These are phyloP conservation scores for Fusarium annulatum DNA, from an alignment of 2,329 filamentous ascomycete genomes.

Conservation along the genomic window DNA sequence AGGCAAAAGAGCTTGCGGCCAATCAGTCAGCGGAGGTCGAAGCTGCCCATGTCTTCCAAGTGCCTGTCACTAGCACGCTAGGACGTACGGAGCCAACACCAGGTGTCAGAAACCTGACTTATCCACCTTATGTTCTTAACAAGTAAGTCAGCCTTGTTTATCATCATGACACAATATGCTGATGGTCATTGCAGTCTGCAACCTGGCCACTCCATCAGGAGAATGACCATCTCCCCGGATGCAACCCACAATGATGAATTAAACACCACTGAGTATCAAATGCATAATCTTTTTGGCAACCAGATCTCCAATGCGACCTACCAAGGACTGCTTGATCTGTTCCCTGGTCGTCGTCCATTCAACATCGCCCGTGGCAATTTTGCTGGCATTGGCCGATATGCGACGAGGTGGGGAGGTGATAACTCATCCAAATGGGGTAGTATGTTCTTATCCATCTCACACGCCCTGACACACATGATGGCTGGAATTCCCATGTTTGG, in stretches of 20 bases:
- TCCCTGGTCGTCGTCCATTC: constrained; percentile 7
- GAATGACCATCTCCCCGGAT: constrained; percentile 2
- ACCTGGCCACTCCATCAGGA: background rate
- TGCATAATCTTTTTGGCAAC: background rate
- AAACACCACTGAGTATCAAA: background rate
- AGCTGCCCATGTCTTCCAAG: background rate
- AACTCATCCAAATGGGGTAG: constrained; percentile 20
- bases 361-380: constrained; percentile 16
- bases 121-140: background rate
- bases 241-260: background rate
- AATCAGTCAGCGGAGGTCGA: background rate
- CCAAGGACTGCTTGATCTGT: background rate
- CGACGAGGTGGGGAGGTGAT: constrained; percentile 9
- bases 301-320: constrained; percentile 2
- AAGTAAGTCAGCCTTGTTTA: background rate
- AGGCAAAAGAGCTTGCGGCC: background rate
- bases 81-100: background rate
- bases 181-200: background rate
- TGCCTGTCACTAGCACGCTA: background rate
- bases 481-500: background rate
- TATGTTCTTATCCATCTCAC: constrained; percentile 11
- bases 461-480: background rate
- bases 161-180: background rate
- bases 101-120: background rate
- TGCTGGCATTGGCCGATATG: constrained; percentile 15